Evolutionary conservation across 345 rosid genomes (phyloP), one percentile per base, ranked within the genome.

Genomic region (Triadica sebifera): DNA sequence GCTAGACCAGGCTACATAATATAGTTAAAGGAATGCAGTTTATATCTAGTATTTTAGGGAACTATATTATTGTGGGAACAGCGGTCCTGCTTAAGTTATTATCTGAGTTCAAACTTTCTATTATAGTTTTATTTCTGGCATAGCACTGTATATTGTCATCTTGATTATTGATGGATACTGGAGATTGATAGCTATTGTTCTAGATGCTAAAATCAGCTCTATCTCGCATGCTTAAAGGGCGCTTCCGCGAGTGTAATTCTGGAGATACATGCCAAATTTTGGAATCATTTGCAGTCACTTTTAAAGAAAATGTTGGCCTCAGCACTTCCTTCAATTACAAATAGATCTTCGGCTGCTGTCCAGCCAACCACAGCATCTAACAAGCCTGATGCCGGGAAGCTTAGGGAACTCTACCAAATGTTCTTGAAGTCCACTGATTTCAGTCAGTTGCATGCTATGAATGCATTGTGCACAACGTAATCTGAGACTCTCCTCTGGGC

Each of bases 141-240:
- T 16, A 17, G 50, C 67, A 17, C 16, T 61, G 43, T 61, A 4
- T n/a, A 19, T 64, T 22, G 12, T 3, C 50, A 22, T 49, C 2
- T 72, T 19, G 7, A 25, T 22, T 11, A 16, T 53, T 1, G 41
- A 57, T 37, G 13, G 38, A 60, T 29, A 41, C 61, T 69, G 51
- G 65, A 34, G 34, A 68, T 17, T 55, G 59, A n/a, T 72, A 59
- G 37, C 16, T 58, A 69, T 72, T 77, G 56, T 45, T 74, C 8
- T 86, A 94, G 97, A 86, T 94, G 89, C 85, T 91, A 75, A 97
- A 92, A 72, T 82, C 91, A 22, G 91, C 97, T 65, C 76, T 92
- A 37, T 77, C 88, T 51, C 83, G 84, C 72, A 77, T 94, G 67
- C 90, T 94, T 9, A 94, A 89, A 82, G 97, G 88, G 39, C 88